Percentiles rank a stretch among this genome's conserved stretches.
Evolutionary conservation across 225 moss, liverwort and hornwort species (phyloP).

Genomic region (Marchantia polymorpha): DNA sequence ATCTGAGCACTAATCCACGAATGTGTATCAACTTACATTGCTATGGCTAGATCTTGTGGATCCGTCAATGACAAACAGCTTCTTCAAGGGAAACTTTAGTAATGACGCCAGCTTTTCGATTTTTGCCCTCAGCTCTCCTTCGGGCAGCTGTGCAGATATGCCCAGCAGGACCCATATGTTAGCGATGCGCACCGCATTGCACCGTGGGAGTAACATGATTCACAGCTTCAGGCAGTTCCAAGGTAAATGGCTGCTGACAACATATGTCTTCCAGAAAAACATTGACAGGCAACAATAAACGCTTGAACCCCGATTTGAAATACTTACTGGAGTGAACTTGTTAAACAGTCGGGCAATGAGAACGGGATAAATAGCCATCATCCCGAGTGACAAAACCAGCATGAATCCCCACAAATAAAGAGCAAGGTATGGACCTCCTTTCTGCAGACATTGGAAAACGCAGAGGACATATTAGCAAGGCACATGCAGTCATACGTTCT

Average conservation of each 20-base stretch:
- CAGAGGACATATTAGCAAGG: not conserved
- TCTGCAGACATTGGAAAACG: constrained; percentile 42
- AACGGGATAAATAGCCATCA: constrained; percentile 93
- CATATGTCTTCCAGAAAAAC: not conserved
- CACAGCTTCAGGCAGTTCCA: not conserved
- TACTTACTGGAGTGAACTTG: constrained; percentile 80
- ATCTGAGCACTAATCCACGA: not conserved
- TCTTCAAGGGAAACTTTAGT: constrained; percentile 83
- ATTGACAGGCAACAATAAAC: not conserved
- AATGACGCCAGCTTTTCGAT: constrained; percentile 89
- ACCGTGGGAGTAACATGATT: not conserved
- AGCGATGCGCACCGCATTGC: not conserved
- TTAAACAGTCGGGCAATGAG: constrained; percentile 95
- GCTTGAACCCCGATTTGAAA: not conserved
- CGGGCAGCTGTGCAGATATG: constrained; percentile 47
- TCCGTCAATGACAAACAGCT: constrained; percentile 92
- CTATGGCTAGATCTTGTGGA: constrained; percentile 92
- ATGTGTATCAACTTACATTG: constrained; percentile 50
- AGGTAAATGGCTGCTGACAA: not conserved
- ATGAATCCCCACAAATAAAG: constrained; percentile 97
- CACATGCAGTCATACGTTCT: not conserved
- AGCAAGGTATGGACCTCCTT: constrained; percentile 94
- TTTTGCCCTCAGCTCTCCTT: constrained; percentile 68
- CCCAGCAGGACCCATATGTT: not conserved
- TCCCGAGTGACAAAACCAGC: constrained; percentile 71